A percentile compares a stretch with the other conserved stretches of the same genome.
These are phyloP conservation scores for Colletotrichum eleusines DNA, from an alignment of 2,329 filamentous ascomycete species.

Conservation along the genomic window DNA sequence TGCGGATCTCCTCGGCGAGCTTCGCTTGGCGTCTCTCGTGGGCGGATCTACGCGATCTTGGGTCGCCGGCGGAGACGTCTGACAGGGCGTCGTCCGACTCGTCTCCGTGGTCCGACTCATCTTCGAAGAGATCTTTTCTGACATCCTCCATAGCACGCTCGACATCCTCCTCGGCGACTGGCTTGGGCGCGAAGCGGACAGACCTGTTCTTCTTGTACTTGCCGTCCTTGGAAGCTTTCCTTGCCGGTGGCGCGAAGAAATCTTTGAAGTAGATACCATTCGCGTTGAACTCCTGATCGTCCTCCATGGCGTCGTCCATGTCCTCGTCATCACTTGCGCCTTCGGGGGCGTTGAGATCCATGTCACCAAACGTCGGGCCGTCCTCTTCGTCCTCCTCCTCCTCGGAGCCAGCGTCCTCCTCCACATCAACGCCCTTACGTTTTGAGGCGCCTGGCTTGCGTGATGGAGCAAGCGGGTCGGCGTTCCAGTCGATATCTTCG, in stretches of 20 bases:
- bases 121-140: conserved; percentile 90
- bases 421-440: conserved; percentile 45
- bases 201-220: conserved; percentile 56
- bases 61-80: conserved; percentile 75
- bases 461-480: conserved; percentile 73
- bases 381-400: conserved; percentile 73
- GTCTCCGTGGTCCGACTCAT: conserved; percentile 70
- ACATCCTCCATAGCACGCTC: conserved; percentile 88
- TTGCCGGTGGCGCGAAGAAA: conserved; percentile 89
- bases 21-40: conserved; percentile 91
- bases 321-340: conserved; percentile 76
- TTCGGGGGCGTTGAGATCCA: conserved; percentile 78
- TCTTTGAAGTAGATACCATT: conserved; percentile 93
- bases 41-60: conserved; percentile 80
- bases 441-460: conserved; percentile 47
- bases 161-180: conserved; percentile 74
- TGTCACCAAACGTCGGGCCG: conserved; percentile 86
- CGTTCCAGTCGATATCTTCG: conserved; percentile 83
- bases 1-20: conserved; percentile 89
- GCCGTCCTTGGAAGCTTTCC: conserved; percentile 68
- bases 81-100: conserved; percentile 75
- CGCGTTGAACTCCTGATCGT: conserved; percentile 73
- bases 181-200: conserved; percentile 55
- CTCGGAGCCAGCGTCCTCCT: conserved; percentile 49
- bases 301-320: conserved; percentile 66